Percentiles rank a stretch among this genome's conserved stretches.
These are phyloP conservation scores for Circinella umbellata DNA, from an alignment of 371 early-diverging fungal species.

Conservation along the genomic window DNA sequence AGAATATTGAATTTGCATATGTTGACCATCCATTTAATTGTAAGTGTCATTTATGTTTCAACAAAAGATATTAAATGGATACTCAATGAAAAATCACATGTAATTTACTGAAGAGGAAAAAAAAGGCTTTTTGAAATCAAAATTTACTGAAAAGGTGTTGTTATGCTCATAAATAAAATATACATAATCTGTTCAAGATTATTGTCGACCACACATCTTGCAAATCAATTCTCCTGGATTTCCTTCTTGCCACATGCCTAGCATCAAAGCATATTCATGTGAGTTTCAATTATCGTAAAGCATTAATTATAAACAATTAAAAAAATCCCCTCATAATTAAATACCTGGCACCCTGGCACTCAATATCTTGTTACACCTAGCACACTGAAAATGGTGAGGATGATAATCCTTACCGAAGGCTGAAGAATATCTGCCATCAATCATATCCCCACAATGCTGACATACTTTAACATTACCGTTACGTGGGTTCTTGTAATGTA, in stretches of 20 bases:
- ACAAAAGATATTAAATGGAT: no score
- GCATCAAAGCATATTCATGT: not conserved
- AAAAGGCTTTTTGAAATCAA: no score
- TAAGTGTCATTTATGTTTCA: no score
- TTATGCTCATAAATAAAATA: no score
- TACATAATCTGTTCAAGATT: not conserved
- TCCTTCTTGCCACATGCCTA: slow-evolving; percentile 31
- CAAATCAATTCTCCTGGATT: slow-evolving; percentile 24
- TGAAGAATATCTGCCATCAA: slow-evolving; percentile 52
- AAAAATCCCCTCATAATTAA: not conserved
- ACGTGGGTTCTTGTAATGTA: slow-evolving; percentile 52
- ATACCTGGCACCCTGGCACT: slow-evolving; percentile 36
- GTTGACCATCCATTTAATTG: no score
- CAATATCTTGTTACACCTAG: slow-evolving; percentile 47
- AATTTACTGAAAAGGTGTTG: no score
- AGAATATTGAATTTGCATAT: no score
- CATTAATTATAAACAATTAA: not conserved
- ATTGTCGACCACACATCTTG: slow-evolving; percentile 24
- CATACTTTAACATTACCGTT: slow-evolving; percentile 32
- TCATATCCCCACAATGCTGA: slow-evolving; percentile 36
- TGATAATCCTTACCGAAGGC: slow-evolving; percentile 61
- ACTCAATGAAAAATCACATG: no score
- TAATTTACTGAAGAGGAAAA: no score
- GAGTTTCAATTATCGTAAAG: not conserved
- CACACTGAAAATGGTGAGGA: slow-evolving; percentile 58